phyloP scores from a whole-genome alignment of 306 rosid species.

The Vigna hirtella region DNA sequence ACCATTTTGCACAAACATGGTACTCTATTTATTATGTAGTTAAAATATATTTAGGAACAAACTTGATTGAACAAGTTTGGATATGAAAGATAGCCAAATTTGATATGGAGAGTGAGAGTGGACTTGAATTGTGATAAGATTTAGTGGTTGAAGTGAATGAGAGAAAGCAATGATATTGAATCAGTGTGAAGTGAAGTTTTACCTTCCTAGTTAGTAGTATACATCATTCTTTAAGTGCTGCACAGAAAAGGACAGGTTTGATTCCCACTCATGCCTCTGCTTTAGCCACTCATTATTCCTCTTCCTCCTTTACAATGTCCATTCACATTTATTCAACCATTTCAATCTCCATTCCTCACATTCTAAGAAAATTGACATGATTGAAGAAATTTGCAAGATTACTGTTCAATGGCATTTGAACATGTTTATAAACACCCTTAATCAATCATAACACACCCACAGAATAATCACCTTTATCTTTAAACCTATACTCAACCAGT shows the following conservation, averaged over 20 bases:
- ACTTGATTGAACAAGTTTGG: neutral
- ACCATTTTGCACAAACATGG: no score
- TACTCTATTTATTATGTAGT: no score
- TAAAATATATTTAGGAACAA: no score
- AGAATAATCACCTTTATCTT: constrained; percentile 14
- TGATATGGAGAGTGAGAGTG: neutral
- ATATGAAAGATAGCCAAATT: neutral
- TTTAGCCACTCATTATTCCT: constrained; percentile 4
- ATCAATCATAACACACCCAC: neutral
- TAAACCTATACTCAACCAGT: neutral
- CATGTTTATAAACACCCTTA: neutral
- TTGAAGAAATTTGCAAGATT: no score
- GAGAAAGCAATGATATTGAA: constrained; percentile 28
- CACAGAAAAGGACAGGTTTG: constrained; percentile 28
- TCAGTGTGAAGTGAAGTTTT: constrained; percentile 42
- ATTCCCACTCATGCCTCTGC: constrained; percentile 44
- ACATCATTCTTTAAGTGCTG: constrained; percentile 27
- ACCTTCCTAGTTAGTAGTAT: constrained; percentile 37
- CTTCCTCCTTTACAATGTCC: no score
- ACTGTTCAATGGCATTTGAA: neutral
- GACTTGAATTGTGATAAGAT: neutral
- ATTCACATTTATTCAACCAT: no score
- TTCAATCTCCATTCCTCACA: neutral
- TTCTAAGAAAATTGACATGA: neutral
- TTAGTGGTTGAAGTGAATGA: constrained; percentile 28